A percentile compares a stretch with the other conserved stretches of the same genome.
These are phyloP conservation scores for Leptosphaerulina australis DNA, from an alignment of 2,329 filamentous ascomycete genomes.

Conservation along the genomic window DNA sequence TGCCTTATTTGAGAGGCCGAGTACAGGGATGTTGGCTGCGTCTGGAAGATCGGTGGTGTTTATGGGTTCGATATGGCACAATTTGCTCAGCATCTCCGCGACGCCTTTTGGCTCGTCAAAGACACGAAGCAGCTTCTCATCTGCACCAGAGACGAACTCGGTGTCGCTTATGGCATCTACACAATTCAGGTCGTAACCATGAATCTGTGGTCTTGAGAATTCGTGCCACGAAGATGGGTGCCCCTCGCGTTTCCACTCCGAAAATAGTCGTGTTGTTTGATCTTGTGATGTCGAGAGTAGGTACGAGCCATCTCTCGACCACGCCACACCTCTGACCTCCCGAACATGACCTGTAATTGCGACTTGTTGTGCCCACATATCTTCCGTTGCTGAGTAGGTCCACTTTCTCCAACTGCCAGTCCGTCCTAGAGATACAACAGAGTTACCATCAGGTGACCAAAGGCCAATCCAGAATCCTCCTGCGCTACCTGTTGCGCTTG, in stretches of 20 bases:
- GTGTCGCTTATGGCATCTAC: conserved; percentile 74
- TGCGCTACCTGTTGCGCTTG: conserved; percentile 92
- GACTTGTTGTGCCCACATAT: conserved; percentile 76
- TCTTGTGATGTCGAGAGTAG: conserved; percentile 88
- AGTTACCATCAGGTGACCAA: conserved; percentile 79
- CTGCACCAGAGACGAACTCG: conserved; percentile 90
- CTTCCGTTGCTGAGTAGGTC: conserved; percentile 65
- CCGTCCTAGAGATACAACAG: conserved; percentile 81
- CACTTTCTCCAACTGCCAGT: conserved; percentile 94
- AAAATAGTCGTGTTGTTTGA: conserved; percentile 89
- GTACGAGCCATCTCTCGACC: conserved; percentile 82
- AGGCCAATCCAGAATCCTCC: conserved; percentile 96
- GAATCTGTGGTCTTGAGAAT: conserved; percentile 92
- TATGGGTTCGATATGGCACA: conserved; percentile 64
- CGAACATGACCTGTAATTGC: conserved; percentile 84
- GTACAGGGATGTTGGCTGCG: conserved; percentile 90
- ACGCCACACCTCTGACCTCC: conserved; percentile 80
- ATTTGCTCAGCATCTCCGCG: conserved; percentile 70
- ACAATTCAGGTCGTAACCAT: conserved; percentile 97
- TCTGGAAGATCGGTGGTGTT: conserved; percentile 65
- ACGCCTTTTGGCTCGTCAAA: conserved; percentile 89
- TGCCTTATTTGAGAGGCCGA: conserved; percentile 95
- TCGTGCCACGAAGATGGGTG: conserved; percentile 79
- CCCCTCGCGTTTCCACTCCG: conserved; percentile 69
- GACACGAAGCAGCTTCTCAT: conserved; percentile 96